Evolutionary conservation across 495 filamentous ascomycete genomes (phyloP).

Genomic region (Lepraria neglecta): DNA sequence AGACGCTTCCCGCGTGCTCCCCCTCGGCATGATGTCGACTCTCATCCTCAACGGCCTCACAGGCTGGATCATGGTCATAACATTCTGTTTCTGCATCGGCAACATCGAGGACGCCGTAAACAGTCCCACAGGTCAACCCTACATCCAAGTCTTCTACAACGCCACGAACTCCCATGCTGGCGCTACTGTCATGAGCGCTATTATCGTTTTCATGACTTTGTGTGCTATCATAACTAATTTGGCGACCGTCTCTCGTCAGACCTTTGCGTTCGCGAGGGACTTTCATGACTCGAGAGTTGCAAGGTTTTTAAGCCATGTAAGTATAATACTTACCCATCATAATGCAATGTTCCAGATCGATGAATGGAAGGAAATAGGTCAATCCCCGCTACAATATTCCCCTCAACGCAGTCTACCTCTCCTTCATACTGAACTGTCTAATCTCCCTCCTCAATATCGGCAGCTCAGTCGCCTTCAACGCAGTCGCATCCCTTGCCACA

Average conservation of each 20-base stretch:
- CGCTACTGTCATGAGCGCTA: slow-evolving; percentile 43
- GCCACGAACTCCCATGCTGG: slow-evolving; percentile 39
- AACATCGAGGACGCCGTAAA: background rate
- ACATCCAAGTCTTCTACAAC: slow-evolving; percentile 48
- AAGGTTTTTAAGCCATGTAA: slow-evolving; percentile 44
- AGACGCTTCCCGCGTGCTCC: slow-evolving; percentile 32
- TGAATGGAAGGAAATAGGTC: background rate
- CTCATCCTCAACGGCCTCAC: slow-evolving; percentile 36
- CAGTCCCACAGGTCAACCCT: slow-evolving; percentile 28
- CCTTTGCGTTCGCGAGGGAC: slow-evolving; percentile 32
- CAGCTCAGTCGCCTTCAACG: slow-evolving; percentile 34
- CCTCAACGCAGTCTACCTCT: slow-evolving; percentile 36
- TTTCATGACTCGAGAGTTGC: slow-evolving; percentile 27
- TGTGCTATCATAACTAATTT: slow-evolving; percentile 44
- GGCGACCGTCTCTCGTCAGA: slow-evolving; percentile 48
- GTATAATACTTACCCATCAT: slow-evolving; percentile 8
- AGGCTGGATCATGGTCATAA: slow-evolving; percentile 29
- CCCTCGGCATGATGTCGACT: slow-evolving; percentile 32
- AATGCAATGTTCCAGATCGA: too few species aligned
- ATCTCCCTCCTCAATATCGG: slow-evolving; percentile 38
- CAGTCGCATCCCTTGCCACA: slow-evolving; percentile 30
- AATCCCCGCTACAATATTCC: slow-evolving; percentile 42
- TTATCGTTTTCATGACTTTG: slow-evolving; percentile 41
- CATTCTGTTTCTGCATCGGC: background rate
- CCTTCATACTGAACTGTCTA: slow-evolving; percentile 26